Base-by-base conservation (phyloP, 2,329 filamentous ascomycete genomes). In the Pseudocercospora fuligena region DNA sequence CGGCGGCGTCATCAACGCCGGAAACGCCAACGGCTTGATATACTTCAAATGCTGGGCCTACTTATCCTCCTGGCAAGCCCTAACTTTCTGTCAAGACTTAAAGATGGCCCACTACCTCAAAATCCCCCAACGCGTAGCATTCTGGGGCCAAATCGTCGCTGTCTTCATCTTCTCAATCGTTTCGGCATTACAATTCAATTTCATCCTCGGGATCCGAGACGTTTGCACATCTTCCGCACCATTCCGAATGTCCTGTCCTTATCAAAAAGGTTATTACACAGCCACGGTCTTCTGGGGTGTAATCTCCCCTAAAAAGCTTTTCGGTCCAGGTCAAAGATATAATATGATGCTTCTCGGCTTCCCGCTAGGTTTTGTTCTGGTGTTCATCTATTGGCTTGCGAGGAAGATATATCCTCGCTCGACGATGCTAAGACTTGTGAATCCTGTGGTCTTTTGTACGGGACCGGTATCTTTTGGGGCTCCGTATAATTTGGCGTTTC, bases 21-120 rank as follows among this genome's bases (percentile, higher is more conserved):
- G 92, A 40, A 89, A 91, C 0, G 92, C 92, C 0, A 91, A 95
- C 9, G 92, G 92, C 64, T 95, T 96, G 78, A 96, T 90, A 89
- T 85, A 92, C 80, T 92, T 92, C 82, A 92, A 92, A 79, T 90
- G 89, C 69, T 92, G 90, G 68, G 78, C 77, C 23, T 77, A 77
- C 8, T 79, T 80, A 27, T 77, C 76, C 1, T 74, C 81, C 19
- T 57, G 36, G 0, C 92, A 96, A 80, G 92, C 92, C 43, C 90
- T 96, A 77, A 94, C 94, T 76, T 96, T 96, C 75, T 90, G 91
- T 1, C 90, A 92, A 2, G 92, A 96, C 77, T 85, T 96, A 60
- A 96, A 96, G 78, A 86, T 96, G 0, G 92, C 91, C 11, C 91
- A 93, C 76, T 93, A 94, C 78, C 92, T 93, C 90, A 93, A 93